Evolutionary conservation across 2,329 filamentous ascomycete species (phyloP).

Genomic region (Knufia fluminis): DNA sequence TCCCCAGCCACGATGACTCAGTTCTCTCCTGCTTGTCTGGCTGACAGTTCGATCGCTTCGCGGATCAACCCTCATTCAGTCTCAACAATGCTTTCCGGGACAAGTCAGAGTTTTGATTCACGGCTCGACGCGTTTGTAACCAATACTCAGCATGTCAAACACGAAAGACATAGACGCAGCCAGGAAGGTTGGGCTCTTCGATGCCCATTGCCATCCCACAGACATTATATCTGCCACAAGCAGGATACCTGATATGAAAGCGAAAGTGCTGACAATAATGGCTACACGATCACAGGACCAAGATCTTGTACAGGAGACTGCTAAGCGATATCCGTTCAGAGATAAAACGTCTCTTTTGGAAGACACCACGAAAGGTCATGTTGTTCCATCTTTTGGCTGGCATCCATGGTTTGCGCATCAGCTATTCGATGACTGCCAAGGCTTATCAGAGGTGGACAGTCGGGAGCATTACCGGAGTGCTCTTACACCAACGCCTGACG

Average conservation of each 20-base stretch:
- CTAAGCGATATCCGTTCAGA: conserved; percentile 25
- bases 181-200: conserved; percentile 53
- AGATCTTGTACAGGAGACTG: conserved; percentile 45
- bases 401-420: conserved; percentile 61
- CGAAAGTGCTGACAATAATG: conserved; percentile 52
- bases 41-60: too few relatives aligned
- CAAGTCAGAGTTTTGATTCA: not conserved
- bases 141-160: not conserved
- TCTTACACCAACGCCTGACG: conserved; percentile 40
- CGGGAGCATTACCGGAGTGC: conserved; percentile 46
- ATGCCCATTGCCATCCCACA: conserved; percentile 59
- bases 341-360: conserved; percentile 8
- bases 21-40: too few relatives aligned
- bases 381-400: conserved; percentile 58
- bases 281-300: conserved; percentile 54
- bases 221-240: conserved; percentile 51
- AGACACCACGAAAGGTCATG: conserved; percentile 17
- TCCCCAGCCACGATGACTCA: too few relatives aligned
- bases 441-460: conserved; percentile 25
- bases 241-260: conserved; percentile 48
- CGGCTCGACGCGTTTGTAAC: not conserved
- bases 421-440: conserved; percentile 39
- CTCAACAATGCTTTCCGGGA: not conserved
- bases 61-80: too few relatives aligned
- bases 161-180: conserved; percentile 8